A percentile compares a stretch with the other conserved stretches of the same genome.
Evolutionary conservation across 805 yeast genomes (phyloP).

Genomic region (Saccharomycopsis fermentans): DNA sequence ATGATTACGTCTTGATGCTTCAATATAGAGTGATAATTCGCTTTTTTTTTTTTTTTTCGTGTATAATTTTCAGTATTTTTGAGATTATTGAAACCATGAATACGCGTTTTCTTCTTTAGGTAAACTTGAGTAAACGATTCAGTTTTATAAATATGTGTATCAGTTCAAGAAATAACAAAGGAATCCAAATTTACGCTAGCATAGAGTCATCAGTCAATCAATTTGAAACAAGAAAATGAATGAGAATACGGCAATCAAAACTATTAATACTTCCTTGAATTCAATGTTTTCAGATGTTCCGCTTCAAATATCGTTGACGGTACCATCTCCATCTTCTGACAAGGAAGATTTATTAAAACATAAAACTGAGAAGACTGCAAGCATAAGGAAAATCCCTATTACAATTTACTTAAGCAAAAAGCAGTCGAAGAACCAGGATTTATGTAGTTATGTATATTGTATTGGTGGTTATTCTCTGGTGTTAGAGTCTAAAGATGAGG

Average conservation of each 20-base stretch:
- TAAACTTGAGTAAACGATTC: too few relatives aligned
- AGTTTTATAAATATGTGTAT: too few relatives aligned
- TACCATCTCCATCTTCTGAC: slow-evolving; percentile 4
- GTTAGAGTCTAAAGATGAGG: slow-evolving; percentile 22
- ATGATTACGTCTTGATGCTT: too few relatives aligned
- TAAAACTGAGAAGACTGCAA: background rate
- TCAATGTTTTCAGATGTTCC: slow-evolving; percentile 12
- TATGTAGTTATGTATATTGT: slow-evolving; percentile 39
- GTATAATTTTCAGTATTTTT: background rate
- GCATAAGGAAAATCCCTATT: slow-evolving; percentile 26
- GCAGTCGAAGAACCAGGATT: slow-evolving; percentile 22
- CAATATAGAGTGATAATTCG: background rate
- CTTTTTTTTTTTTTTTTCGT: background rate
- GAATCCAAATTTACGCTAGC: too few relatives aligned
- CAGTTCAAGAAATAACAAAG: too few relatives aligned
- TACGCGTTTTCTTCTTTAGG: too few relatives aligned
- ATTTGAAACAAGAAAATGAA: background rate
- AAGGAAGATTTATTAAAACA: background rate
- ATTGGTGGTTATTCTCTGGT: slow-evolving; percentile 26
- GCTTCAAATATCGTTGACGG: slow-evolving; percentile 10
- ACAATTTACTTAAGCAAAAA: slow-evolving; percentile 27
- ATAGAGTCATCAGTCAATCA: too few relatives aligned
- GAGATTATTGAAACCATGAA: too few relatives aligned
- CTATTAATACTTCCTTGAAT: background rate
- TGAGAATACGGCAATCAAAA: background rate